Percentiles rank a stretch among this genome's conserved stretches.
phyloP scores from a whole-genome alignment of 805 yeast genomes.

The Candida lessepsii region DNA sequence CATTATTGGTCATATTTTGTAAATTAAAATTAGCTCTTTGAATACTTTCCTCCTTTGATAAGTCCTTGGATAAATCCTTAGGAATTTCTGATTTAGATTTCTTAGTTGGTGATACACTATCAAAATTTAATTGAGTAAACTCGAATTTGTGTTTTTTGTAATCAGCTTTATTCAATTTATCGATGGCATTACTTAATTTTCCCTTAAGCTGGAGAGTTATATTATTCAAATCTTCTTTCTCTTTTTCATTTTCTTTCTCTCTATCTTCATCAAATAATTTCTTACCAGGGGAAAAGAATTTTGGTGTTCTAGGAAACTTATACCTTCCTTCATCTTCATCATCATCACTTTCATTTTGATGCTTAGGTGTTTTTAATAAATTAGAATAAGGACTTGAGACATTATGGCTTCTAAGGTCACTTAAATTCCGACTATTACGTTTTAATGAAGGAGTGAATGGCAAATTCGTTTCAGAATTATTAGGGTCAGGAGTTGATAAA shows the following conservation, averaged over 20 bases:
- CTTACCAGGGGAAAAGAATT: conserved; percentile 39
- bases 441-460: conserved; percentile 43
- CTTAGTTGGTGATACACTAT: conserved; percentile 27
- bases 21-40: conserved; percentile 33
- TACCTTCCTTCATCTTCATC: conserved; percentile 13
- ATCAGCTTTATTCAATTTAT: conserved; percentile 28
- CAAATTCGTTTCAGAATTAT: conserved; percentile 18
- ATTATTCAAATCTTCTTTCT: conserved; percentile 34
- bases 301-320: conserved; percentile 39
- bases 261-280: conserved; percentile 34
- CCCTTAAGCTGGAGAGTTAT: conserved; percentile 39
- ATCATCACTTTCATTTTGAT: conserved; percentile 22
- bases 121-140: conserved; percentile 31
- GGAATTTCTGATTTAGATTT: conserved; percentile 17
- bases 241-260: conserved; percentile 25
- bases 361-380: conserved; percentile 8
- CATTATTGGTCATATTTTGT: conserved; percentile 33
- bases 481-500: conserved; percentile 39
- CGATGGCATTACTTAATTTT: conserved; percentile 39
- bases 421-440: conserved; percentile 21
- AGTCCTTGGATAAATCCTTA: conserved; percentile 3
- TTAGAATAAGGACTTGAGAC: conserved; percentile 34
- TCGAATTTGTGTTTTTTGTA: conserved; percentile 22
- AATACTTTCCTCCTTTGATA: conserved; percentile 7
- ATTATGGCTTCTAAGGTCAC: conserved; percentile 12